Evolutionary conservation across 441 rosid species (phyloP).

Genomic region (Cnidoscolus chayamansa): DNA sequence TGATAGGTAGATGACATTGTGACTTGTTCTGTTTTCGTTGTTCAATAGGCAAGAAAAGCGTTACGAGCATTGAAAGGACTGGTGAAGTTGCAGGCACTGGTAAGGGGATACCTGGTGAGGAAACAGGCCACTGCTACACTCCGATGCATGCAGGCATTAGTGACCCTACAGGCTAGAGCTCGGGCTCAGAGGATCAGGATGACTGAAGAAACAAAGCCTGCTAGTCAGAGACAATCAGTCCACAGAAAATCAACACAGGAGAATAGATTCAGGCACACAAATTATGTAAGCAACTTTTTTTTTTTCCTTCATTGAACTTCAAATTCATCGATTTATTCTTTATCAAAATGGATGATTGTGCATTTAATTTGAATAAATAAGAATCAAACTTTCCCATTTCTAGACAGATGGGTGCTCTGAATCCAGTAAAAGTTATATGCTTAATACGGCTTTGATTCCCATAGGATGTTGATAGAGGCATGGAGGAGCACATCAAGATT

Average conservation of each 20-base stretch:
- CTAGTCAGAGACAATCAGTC: conserved; percentile 45
- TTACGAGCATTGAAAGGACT: conserved; percentile 60
- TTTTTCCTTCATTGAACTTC: conserved; percentile 20
- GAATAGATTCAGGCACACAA: conserved; percentile 23
- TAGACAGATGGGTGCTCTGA: background rate
- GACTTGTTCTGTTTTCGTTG: conserved; percentile 7
- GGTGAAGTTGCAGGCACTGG: conserved; percentile 69
- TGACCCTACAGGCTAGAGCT: conserved; percentile 51
- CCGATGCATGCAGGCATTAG: conserved; percentile 59
- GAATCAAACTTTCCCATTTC: background rate
- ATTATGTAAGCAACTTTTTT: conserved; percentile 40
- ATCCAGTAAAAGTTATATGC: background rate
- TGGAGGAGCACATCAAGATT: conserved; percentile 74
- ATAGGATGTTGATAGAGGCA: conserved; percentile 47
- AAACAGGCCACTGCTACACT: conserved; percentile 53
- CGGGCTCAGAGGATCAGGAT: conserved; percentile 56
- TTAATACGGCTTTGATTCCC: conserved; percentile 5
- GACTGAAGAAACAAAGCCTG: conserved; percentile 43
- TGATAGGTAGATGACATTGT: background rate
- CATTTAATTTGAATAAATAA: background rate
- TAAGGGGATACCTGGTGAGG: conserved; percentile 64
- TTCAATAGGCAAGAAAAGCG: conserved; percentile 77
- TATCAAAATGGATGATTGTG: background rate
- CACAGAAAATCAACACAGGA: conserved; percentile 56
- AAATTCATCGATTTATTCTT: background rate